Evolutionary conservation across 495 filamentous ascomycete species (phyloP), one percentile per base, ranked within the genome.

Genomic region (Xylaria acuta): DNA sequence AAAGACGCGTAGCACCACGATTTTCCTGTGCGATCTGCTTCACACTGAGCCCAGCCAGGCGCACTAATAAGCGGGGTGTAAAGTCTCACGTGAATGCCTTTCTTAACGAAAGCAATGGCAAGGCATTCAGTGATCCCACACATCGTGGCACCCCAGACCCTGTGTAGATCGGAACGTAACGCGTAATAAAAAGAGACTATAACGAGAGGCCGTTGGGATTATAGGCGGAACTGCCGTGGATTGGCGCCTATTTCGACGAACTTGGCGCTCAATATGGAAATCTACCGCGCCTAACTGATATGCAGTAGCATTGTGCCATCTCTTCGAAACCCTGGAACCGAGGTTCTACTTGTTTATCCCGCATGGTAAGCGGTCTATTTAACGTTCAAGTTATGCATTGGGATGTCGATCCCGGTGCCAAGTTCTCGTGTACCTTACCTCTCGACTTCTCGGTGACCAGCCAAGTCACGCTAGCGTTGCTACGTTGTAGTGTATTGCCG

Each of bases 401-500:
- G 16, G 12, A 65, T 47, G 22, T 34, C 25, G 63, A 49, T 47
- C 41, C 32, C 41, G 63, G 38, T 49, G 41, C 63, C 41, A 47
- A 40, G 63, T 65, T 25, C 27, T 49, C 25, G 6, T 47, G 63
- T 47, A 45, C 16, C 40, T 45, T 45, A 14, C 8, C 12, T 63
- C 20, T 0, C 60, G 38, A 40, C 38, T 27, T 43, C 38, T 65
- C 27, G 43, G 34, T 65, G 22, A 43, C 11, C 22, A 30, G 63
- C 63, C 63, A 65, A 49, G 63, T 65, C 27, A 65, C 40, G 41
- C 25, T 65, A 45, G 63, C 20, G 27, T 65, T 20, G 49, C 27
- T 47, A 49, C 63, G 63, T 47, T 20, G 63, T 64, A 32, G 59
- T 22, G 22, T 64, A n/a, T 27, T 16, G 51, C 11, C 3, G 25